These are phyloP conservation scores for Entomortierella lignicola DNA, from an alignment of 192 early-diverging fungal species.

Conservation along the genomic window DNA sequence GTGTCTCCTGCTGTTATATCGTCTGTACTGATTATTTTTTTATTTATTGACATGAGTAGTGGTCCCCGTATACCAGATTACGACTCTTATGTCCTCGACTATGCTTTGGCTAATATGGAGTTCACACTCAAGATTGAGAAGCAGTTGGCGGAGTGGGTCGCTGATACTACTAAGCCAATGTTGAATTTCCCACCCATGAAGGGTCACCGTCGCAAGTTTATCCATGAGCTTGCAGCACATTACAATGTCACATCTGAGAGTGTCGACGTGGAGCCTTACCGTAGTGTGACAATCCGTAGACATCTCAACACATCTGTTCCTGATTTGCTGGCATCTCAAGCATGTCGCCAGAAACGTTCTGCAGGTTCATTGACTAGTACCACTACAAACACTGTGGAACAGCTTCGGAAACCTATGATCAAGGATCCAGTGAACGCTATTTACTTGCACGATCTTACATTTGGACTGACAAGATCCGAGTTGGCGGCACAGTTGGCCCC, in stretches of 20 bases:
- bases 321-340: conserved; percentile 43
- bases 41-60: conserved; percentile 1
- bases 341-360: conserved; percentile 54
- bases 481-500: conserved; percentile 61
- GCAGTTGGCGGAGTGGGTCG: conserved; percentile 73
- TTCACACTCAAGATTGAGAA: conserved; percentile 80
- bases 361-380: conserved; percentile 10
- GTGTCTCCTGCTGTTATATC: too few relatives aligned
- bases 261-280: conserved; percentile 82
- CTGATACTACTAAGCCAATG: conserved; percentile 60
- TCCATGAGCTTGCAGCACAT: conserved; percentile 77
- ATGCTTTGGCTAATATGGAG: conserved; percentile 69
- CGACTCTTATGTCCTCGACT: conserved; percentile 73
- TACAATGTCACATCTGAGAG: conserved; percentile 80
- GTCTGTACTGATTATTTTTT: neutral
- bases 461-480: conserved; percentile 62
- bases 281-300: conserved; percentile 75
- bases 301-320: conserved; percentile 46
- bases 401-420: conserved; percentile 50
- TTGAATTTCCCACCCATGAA: conserved; percentile 80
- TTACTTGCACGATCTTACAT: conserved; percentile 61
- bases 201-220: conserved; percentile 69
- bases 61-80: conserved; percentile 57
- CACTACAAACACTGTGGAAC: conserved; percentile 27
- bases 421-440: conserved; percentile 71